Base-by-base conservation (phyloP, 228 moss, liverwort and hornwort genomes). In the Sphagnum magellanicum region DNA sequence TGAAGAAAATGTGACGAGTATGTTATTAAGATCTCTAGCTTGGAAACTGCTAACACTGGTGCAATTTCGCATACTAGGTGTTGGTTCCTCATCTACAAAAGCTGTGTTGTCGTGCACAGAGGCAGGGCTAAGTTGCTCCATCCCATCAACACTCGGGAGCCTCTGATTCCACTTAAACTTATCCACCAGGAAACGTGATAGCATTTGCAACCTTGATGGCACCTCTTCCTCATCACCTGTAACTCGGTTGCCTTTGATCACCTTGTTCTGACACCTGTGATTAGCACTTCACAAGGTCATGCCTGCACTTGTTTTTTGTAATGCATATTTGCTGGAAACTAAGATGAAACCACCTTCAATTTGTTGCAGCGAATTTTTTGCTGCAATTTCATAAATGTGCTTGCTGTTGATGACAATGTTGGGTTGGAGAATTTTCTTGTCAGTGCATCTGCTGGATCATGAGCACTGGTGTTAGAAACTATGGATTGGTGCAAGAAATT, bases 91-190 rank as follows among this genome's bases (percentile, higher is more conserved):
- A 64, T 90, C 81, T 32, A 65, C 72, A 52, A 91, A 86, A 48
- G 81, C 70, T 73, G 67, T 74, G 6, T 76, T 76, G 61, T 91
- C 88, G 50, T 88, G 77, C 48, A 88, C 88, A 14, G 88, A 91
- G 55, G 81, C 76, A 10, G 91, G 91, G 70, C 86, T 88, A 32
- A 74, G 83, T 71, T 81, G 91, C 50, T 32, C 32, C 32, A 72
- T 69, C 47, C 71, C 67, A 68, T 75, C 79, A n/a, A 49, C 76
- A 14, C 53, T 53, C 16, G 76, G 72, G 59, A 74, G 72, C 63
- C 77, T 78, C 51, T 79, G 75, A 50, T 71, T 17, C 49, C 63
- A 63, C 58, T 65, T 51, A 60, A 64, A 70, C 70, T 81, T 84
- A 50, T 72, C 75, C 51, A 77, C 77, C 15, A 71, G 50, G 49